These are phyloP conservation scores for Xylaria hypoxylon DNA, from an alignment of 2,329 filamentous ascomycete species.

Conservation along the genomic window DNA sequence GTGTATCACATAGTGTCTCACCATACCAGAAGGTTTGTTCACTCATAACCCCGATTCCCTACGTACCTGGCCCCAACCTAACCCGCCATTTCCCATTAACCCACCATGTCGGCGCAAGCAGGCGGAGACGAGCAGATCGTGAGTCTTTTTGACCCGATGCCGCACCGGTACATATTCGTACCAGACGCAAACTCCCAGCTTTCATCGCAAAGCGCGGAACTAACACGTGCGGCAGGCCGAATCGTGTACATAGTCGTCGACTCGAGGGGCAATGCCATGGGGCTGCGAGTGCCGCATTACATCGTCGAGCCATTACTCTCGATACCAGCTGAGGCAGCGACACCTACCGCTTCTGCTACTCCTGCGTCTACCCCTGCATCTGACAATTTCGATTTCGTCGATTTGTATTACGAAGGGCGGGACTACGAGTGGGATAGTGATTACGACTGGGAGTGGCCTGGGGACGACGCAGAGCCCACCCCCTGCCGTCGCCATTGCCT, in stretches of 20 bases:
- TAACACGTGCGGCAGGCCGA: conserved; percentile 50
- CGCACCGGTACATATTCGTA: conserved; percentile 56
- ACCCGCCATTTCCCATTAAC: not conserved
- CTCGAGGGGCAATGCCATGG: conserved; percentile 43
- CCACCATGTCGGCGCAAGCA: not conserved
- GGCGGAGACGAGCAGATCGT: conserved; percentile 35
- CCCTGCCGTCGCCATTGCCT: too few species aligned
- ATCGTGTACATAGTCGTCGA: conserved; percentile 55
- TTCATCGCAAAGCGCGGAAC: conserved; percentile 50
- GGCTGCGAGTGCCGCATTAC: conserved; percentile 55
- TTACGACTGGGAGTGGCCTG: too few species aligned
- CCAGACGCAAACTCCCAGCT: conserved; percentile 23
- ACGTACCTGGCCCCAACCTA: not conserved
- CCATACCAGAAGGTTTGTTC: not conserved
- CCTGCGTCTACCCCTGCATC: too few species aligned
- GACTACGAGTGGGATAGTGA: too few species aligned
- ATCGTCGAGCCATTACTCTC: conserved; percentile 49
- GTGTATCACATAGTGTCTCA: not conserved
- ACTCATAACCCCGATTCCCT: not conserved
- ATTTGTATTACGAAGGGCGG: too few species aligned
- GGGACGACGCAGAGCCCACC: too few species aligned
- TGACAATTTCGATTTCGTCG: too few species aligned
- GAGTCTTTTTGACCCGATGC: conserved; percentile 49
- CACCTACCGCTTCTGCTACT: too few species aligned
- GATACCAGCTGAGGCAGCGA: too few species aligned